A percentile compares a stretch with the other conserved stretches of the same genome.
Conservation (phyloP, 257 asterid species). For the Galeopsis tetrahit region DNA sequence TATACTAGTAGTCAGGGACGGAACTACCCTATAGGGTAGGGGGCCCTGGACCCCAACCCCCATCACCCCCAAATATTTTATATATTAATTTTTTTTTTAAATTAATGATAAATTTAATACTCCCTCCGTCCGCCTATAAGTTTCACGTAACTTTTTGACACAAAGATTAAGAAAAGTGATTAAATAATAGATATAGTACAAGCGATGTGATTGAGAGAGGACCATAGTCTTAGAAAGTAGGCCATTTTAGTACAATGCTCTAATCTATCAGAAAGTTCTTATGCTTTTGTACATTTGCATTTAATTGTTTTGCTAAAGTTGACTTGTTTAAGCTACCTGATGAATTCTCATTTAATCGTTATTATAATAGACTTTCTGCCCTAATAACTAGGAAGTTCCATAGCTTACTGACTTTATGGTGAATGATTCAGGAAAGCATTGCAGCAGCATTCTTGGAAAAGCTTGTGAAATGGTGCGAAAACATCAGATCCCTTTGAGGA, state of each 20-base stretch:
- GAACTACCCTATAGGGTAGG: too few relatives aligned
- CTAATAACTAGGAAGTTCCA: constrained; percentile 6
- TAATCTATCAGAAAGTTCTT: background rate
- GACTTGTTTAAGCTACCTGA: background rate
- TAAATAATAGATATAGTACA: too few relatives aligned
- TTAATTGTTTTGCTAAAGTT: background rate
- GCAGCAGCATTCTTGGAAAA: constrained; percentile 77
- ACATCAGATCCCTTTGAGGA: constrained; percentile 84
- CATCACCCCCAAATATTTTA: too few relatives aligned
- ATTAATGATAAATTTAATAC: too few relatives aligned
- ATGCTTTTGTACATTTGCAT: too few relatives aligned
- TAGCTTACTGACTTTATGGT: background rate
- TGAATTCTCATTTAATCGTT: constrained; percentile 15
- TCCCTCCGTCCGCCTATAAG: too few relatives aligned
- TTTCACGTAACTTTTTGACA: too few relatives aligned
- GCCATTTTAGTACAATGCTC: background rate
- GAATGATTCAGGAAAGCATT: constrained; percentile 73
- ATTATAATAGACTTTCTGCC: constrained; percentile 15
- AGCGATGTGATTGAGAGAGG: too few relatives aligned
- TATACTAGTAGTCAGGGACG: too few relatives aligned
- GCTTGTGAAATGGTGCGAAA: constrained; percentile 81
- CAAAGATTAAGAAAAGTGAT: too few relatives aligned
- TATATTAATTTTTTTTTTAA: too few relatives aligned
- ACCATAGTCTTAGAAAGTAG: background rate
- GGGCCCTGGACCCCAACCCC: too few relatives aligned